Percentiles rank a stretch among this genome's conserved stretches.
Conservation (phyloP, 2,329 filamentous ascomycete genomes). For the Cladorrhinum sp. region DNA sequence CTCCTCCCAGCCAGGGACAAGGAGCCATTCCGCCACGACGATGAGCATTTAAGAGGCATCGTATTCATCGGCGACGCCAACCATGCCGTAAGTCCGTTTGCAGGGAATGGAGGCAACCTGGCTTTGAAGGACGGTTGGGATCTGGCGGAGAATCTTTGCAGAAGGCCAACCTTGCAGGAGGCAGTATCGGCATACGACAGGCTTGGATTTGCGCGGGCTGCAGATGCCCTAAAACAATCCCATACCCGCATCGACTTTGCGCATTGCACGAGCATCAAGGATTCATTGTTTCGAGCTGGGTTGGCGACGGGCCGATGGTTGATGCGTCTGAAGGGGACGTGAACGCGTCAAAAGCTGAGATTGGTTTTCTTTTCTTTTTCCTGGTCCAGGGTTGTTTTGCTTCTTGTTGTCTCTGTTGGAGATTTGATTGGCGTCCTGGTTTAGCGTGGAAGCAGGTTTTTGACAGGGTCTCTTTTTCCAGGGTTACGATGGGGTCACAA, state of each 20-base stretch:
- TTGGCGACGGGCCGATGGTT: conserved; percentile 9
- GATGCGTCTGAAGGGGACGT: conserved; percentile 9
- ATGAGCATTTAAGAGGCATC: conserved; percentile 26
- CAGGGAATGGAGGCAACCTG: conserved; percentile 48
- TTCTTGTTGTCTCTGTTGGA: background rate
- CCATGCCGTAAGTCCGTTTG: conserved; percentile 48
- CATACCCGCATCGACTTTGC: conserved; percentile 12
- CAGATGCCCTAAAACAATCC: conserved; percentile 10
- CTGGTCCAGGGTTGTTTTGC: background rate
- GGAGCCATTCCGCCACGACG: conserved; percentile 39
- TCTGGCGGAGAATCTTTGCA: conserved; percentile 34
- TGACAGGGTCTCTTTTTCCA: background rate
- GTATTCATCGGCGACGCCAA: conserved; percentile 51
- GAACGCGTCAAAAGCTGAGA: background rate
- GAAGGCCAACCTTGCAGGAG: background rate
- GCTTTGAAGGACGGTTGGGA: conserved; percentile 47
- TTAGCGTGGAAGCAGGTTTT: background rate
- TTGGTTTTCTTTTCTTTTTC: background rate
- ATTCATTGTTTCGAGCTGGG: conserved; percentile 11
- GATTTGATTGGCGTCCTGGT: background rate
- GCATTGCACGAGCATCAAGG: conserved; percentile 13
- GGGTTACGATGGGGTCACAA: background rate
- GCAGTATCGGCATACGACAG: conserved; percentile 3
- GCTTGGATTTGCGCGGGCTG: conserved; percentile 5
- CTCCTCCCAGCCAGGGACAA: conserved; percentile 45